Base-by-base conservation (phyloP, 177 flowering plant genomes). In the Tripterygium wilfordii region DNA sequence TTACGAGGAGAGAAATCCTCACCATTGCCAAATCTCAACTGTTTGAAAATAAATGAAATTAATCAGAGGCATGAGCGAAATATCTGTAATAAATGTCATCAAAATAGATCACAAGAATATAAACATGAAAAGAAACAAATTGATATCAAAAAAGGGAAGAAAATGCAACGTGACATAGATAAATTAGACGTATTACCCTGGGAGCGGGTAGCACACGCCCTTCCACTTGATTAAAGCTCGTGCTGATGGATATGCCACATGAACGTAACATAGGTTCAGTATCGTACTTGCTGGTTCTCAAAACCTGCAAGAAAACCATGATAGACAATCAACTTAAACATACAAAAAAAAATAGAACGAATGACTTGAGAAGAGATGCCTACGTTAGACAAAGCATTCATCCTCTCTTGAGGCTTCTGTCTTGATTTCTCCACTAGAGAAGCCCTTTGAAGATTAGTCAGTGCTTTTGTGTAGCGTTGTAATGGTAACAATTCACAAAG, bases 341-440 rank as follows among this genome's bases (percentile, higher is more conserved):
- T 15, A 13, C n/a, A 10, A 39, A 3, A 36, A 1, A 36, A 10
- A 2, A 30, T 15, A 5, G 8, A 14, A 37, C 4, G 20, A 3
- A 31, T 17, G 49, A 17, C 1, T 2, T n/a, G n/a, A 18, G 3
- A 1, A 8, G 29, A 20, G 23, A 58, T 14, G 50, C 74, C 24
- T 51, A 84, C 92, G 42, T 77, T 54, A 32, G 64, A 40, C 57
- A 84, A 58, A 32, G 63, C 68, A 13, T 23, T 49, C 82, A 80
- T 80, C 43, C 84, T 61, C 33, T 85, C 90, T 32, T 71, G 74
- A 0, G 95, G 95, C 52, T 83, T 86, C 31, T 86, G 95, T 21
- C 91, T 69, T 10, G 95, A 86, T 56, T 73, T 83, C 65, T 83
- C 95, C 23, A 85, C 95, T 3, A 85, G 53, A 0, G 80, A 58